phyloP scores from a whole-genome alignment of 2,329 filamentous ascomycete genomes.

The Aspergillus sp. region DNA sequence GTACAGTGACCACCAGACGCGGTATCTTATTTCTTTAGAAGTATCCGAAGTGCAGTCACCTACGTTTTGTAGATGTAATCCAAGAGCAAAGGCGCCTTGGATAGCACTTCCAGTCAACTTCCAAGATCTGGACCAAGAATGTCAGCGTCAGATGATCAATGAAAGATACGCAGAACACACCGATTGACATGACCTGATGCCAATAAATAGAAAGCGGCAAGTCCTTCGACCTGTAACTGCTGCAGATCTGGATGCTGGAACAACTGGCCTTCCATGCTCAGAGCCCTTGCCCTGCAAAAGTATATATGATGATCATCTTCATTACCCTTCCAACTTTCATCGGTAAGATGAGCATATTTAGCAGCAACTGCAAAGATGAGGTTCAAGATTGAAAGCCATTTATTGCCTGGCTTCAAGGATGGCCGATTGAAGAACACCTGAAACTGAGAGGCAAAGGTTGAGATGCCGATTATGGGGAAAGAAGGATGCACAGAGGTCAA shows the following conservation, averaged over 20 bases:
- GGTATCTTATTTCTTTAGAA: slow-evolving; percentile 39
- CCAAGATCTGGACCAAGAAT: slow-evolving; percentile 31
- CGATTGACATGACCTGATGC: slow-evolving; percentile 37
- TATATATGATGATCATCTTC: slow-evolving; percentile 35
- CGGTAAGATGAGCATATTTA: slow-evolving; percentile 32
- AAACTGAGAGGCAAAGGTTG: slow-evolving; percentile 37
- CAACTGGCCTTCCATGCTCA: slow-evolving; percentile 34
- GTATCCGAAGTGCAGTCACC: slow-evolving; percentile 30
- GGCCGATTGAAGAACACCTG: slow-evolving; percentile 31
- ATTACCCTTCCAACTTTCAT: slow-evolving; percentile 30
- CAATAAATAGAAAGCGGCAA: slow-evolving; percentile 38
- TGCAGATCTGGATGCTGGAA: slow-evolving; percentile 38
- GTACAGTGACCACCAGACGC: slow-evolving; percentile 42
- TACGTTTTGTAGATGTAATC: slow-evolving; percentile 37
- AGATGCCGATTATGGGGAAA: slow-evolving; percentile 38
- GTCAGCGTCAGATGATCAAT: slow-evolving; percentile 1
- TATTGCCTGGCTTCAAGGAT: slow-evolving; percentile 30
- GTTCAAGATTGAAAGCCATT: slow-evolving; percentile 40
- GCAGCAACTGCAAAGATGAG: slow-evolving; percentile 40
- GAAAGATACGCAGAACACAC: slow-evolving; percentile 17
- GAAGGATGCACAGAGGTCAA: slow-evolving; percentile 38
- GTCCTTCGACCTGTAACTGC: slow-evolving; percentile 37
- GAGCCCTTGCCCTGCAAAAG: slow-evolving; percentile 34
- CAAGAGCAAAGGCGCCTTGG: slow-evolving; percentile 35
- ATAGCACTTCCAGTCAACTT: slow-evolving; percentile 36